phyloP scores from a whole-genome alignment of 2,329 filamentous ascomycete species.

The Venturia aucupariae region DNA sequence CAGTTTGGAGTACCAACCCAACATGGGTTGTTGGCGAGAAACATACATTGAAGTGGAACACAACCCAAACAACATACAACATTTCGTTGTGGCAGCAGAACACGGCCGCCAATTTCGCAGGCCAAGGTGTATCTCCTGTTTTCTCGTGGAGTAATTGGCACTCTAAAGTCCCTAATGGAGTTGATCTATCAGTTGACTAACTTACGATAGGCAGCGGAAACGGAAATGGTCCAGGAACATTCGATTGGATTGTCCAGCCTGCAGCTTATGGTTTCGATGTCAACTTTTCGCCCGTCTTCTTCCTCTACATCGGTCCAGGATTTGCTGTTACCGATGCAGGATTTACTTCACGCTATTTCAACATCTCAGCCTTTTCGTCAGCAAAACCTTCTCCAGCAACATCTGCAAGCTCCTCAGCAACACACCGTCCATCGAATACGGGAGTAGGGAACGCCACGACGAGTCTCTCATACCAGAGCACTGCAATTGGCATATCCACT shows the following conservation, averaged over 20 bases:
- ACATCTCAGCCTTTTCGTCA: not conserved
- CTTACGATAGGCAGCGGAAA: not conserved
- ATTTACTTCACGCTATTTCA: slow-evolving; percentile 8
- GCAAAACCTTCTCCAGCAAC: not conserved
- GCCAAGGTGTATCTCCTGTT: not conserved
- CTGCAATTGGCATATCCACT: not conserved
- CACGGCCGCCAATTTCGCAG: not conserved
- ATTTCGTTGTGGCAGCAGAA: slow-evolving; percentile 3
- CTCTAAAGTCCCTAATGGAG: not conserved
- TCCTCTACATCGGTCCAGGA: not conserved
- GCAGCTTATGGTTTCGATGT: not conserved
- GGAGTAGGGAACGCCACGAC: not conserved
- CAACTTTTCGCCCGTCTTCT: not conserved
- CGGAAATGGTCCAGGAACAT: not conserved
- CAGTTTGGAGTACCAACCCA: not conserved
- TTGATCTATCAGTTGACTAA: not conserved
- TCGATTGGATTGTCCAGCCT: slow-evolving; percentile 5
- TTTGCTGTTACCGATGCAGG: not conserved
- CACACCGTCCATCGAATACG: not conserved
- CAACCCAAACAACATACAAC: not conserved
- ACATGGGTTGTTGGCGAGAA: not conserved
- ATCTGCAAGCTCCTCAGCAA: not conserved
- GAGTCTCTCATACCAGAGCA: not conserved
- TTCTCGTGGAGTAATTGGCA: not conserved
- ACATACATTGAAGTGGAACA: not conserved